phyloP scores from a whole-genome alignment of 768 basidiomycete genomes.

The Tulasnella sp. region DNA sequence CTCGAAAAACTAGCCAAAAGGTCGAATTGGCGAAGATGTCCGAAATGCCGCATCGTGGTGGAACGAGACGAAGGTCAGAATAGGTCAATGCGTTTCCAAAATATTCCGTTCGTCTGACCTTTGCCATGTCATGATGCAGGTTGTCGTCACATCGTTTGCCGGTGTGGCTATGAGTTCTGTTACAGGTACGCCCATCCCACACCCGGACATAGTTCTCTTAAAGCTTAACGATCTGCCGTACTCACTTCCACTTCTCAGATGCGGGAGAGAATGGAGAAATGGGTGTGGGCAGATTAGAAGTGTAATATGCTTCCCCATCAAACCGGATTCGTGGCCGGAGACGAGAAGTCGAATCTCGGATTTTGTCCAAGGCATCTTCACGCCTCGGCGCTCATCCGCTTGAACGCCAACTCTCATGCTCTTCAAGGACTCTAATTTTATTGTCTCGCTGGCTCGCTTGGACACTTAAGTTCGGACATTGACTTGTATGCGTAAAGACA shows the following conservation, averaged over 20 bases:
- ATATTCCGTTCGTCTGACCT: no score
- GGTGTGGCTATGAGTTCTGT: slow-evolving; percentile 11
- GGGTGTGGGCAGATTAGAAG: background rate
- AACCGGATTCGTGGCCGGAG: background rate
- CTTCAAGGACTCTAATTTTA: background rate
- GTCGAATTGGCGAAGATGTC: background rate
- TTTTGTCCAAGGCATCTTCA: background rate
- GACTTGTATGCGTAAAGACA: background rate
- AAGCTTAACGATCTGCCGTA: background rate
- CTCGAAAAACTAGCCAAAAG: background rate
- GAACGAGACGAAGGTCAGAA: background rate
- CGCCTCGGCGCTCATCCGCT: background rate
- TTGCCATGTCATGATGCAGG: background rate
- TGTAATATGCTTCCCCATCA: background rate
- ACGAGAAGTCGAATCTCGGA: background rate
- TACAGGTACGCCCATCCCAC: background rate
- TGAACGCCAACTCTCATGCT: background rate
- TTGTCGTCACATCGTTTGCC: slow-evolving; percentile 10
- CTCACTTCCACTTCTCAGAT: background rate
- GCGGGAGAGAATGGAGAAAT: background rate
- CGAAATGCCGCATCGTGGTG: background rate
- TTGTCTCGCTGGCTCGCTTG: background rate
- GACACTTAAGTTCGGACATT: background rate
- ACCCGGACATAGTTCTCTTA: background rate
- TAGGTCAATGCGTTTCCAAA: no score